phyloP scores from a whole-genome alignment of 1,284 basidiomycete genomes.

The Pyrrhoderma noxium region DNA sequence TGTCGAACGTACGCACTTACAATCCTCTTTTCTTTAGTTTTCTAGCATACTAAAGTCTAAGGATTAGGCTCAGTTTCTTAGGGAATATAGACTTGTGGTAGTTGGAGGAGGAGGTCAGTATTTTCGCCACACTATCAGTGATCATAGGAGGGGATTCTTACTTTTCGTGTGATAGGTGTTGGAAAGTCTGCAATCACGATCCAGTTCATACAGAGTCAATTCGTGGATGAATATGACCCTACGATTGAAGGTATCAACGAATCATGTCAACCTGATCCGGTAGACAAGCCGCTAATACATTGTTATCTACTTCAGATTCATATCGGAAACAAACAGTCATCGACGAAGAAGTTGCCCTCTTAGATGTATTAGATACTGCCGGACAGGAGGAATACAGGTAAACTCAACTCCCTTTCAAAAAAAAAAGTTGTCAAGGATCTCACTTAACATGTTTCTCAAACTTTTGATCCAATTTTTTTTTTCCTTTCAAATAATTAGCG shows the following conservation, averaged over 20 bases:
- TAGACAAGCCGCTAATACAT: not conserved
- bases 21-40: too few relatives aligned
- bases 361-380: slow-evolving; percentile 97
- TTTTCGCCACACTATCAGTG: not conserved
- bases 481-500: slow-evolving; percentile 45
- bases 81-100: slow-evolving; percentile 95
- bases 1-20: too few relatives aligned
- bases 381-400: slow-evolving; percentile 99
- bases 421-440: not conserved
- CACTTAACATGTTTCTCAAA: slow-evolving; percentile 4
- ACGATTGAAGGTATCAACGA: slow-evolving; percentile 78
- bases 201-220: slow-evolving; percentile 95
- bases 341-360: slow-evolving; percentile 94
- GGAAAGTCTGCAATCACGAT: slow-evolving; percentile 96
- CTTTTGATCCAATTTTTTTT: not conserved
- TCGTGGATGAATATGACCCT: slow-evolving; percentile 97
- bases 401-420: too few relatives aligned
- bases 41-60: too few relatives aligned
- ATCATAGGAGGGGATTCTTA: not conserved
- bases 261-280: slow-evolving; percentile 12
- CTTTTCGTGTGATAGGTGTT: slow-evolving; percentile 53
- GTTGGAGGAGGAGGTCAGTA: slow-evolving; percentile 91
- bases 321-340: slow-evolving; percentile 95
- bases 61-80: slow-evolving; percentile 91
- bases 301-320: slow-evolving; percentile 54